Evolutionary conservation across 345 rosid species (phyloP).

Genomic region (Durio zibethinus): DNA sequence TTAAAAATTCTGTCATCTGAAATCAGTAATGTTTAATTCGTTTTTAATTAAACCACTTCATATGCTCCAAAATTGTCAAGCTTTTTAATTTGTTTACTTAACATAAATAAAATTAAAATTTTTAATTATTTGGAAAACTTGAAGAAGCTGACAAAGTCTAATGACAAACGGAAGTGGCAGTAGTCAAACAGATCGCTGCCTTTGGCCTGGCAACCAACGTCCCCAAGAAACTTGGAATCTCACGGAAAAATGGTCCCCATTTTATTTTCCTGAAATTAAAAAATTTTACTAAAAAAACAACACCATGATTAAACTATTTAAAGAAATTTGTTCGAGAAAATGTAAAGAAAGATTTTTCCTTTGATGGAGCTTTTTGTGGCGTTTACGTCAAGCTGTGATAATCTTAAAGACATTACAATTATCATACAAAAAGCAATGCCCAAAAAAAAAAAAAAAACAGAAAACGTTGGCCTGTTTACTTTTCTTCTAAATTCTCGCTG

Average conservation of each 20-base stretch:
- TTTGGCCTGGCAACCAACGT: constrained; percentile 19
- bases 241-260: constrained; percentile 11
- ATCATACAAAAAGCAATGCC: background rate
- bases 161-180: background rate
- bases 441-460: background rate
- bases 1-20: too few relatives aligned
- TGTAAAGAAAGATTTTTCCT: background rate
- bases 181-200: constrained; percentile 15
- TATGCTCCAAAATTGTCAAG: background rate
- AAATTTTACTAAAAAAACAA: background rate
- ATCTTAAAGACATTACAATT: constrained; percentile 21
- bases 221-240: constrained; percentile 42
- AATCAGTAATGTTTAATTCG: background rate
- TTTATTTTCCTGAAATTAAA: background rate
- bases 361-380: constrained; percentile 29
- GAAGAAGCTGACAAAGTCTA: background rate
- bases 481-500: constrained; percentile 14
- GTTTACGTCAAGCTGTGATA: constrained; percentile 46
- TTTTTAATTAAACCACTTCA: background rate
- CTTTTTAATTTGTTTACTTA: background rate
- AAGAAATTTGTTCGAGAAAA: background rate
- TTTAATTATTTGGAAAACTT: background rate
- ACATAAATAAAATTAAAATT: background rate
- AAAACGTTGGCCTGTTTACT: constrained; percentile 17
- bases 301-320: too few relatives aligned